A percentile compares a stretch with the other conserved stretches of the same genome.
phyloP scores from a whole-genome alignment of 2,329 filamentous ascomycete genomes.

The Teratosphaeria zuluensis region DNA sequence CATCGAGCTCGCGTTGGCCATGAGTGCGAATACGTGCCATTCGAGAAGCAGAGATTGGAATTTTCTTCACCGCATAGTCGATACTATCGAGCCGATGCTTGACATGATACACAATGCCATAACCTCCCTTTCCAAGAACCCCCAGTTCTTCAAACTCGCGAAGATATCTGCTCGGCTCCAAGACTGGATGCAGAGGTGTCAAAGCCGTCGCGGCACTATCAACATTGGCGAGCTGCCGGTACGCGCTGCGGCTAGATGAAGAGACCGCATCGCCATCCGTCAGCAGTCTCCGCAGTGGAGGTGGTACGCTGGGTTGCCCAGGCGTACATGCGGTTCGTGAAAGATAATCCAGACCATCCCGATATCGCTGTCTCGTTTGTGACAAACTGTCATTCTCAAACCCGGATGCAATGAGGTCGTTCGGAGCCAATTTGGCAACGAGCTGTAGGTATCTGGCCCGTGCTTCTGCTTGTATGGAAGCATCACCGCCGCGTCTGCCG shows the following conservation, averaged over 20 bases:
- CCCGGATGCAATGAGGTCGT: conserved; percentile 27
- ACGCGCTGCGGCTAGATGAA: neutral
- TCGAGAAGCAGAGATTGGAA: conserved; percentile 44
- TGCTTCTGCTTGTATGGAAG: conserved; percentile 29
- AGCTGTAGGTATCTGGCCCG: conserved; percentile 30
- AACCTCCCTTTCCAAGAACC: conserved; percentile 54
- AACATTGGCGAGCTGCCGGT: neutral
- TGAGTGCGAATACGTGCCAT: conserved; percentile 38
- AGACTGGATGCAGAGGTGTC: conserved; percentile 10
- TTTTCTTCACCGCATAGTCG: conserved; percentile 58
- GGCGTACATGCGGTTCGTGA: conserved; percentile 3
- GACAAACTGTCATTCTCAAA: conserved; percentile 27
- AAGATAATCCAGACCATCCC: conserved; percentile 29
- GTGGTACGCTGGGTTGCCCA: conserved; percentile 3
- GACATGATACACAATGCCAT: conserved; percentile 48
- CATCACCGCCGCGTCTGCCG: conserved; percentile 20
- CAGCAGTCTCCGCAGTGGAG: conserved; percentile 11
- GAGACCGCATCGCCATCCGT: conserved; percentile 6
- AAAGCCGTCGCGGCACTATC: neutral
- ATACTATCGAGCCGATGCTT: conserved; percentile 52
- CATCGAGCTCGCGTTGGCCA: conserved; percentile 45
- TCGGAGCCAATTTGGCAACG: conserved; percentile 26
- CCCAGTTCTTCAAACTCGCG: conserved; percentile 45
- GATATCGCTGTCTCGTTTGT: conserved; percentile 26
- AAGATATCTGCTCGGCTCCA: conserved; percentile 35